Evolutionary conservation across 805 yeast species (phyloP).

Genomic region (Kodamaea jinghongensis): DNA sequence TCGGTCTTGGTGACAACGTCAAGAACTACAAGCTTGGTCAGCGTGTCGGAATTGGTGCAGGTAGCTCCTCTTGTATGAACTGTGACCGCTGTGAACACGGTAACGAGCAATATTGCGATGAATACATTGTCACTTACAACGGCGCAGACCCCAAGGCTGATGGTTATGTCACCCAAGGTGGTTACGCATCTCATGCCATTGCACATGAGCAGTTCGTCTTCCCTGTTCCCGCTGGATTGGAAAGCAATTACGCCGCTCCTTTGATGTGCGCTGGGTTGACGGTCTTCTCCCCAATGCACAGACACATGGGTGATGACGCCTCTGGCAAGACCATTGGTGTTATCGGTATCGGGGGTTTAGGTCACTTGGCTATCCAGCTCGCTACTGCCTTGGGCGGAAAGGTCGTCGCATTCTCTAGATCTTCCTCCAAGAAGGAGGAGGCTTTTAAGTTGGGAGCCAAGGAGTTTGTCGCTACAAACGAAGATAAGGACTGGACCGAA

Average conservation of each 20-base stretch:
- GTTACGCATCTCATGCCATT: slow-evolving; percentile 48
- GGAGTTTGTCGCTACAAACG: slow-evolving; percentile 49
- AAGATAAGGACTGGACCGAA: slow-evolving; percentile 31
- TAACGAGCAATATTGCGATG: slow-evolving; percentile 49
- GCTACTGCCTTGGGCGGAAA: slow-evolving; percentile 65
- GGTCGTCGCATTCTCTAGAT: slow-evolving; percentile 56
- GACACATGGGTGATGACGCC: slow-evolving; percentile 34
- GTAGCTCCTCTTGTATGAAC: slow-evolving; percentile 54
- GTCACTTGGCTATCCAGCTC: slow-evolving; percentile 58
- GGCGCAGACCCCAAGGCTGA: slow-evolving; percentile 31
- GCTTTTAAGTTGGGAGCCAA: slow-evolving; percentile 58
- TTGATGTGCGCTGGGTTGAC: slow-evolving; percentile 58
- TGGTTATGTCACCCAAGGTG: slow-evolving; percentile 42
- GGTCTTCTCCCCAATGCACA: slow-evolving; percentile 48
- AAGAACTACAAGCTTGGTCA: slow-evolving; percentile 57
- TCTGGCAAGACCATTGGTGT: slow-evolving; percentile 51
- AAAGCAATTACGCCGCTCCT: slow-evolving; percentile 46
- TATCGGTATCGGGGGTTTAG: slow-evolving; percentile 66
- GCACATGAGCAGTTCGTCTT: slow-evolving; percentile 45
- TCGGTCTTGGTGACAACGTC: slow-evolving; percentile 57
- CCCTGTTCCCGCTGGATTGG: slow-evolving; percentile 46
- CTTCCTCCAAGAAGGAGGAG: slow-evolving; percentile 47
- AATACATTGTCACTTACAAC: slow-evolving; percentile 52
- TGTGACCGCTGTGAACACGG: slow-evolving; percentile 51
- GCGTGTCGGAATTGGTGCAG: slow-evolving; percentile 80